phyloP scores from a whole-genome alignment of 1,139 yeast genomes.

The Ogataea hybrid region DNA sequence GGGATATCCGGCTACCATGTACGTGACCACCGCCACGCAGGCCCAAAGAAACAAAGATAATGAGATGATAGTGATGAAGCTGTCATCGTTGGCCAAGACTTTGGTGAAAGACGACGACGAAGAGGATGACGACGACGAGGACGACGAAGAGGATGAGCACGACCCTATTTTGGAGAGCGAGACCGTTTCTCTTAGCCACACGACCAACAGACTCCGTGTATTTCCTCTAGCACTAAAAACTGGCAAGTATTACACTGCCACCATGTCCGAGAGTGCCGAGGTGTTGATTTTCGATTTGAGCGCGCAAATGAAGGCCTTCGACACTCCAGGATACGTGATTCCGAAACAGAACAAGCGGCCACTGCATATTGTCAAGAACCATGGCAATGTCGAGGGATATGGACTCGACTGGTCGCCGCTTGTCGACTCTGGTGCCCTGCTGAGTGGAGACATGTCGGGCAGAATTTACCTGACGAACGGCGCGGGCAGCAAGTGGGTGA shows the following conservation, averaged over 20 bases:
- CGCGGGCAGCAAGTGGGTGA: constrained; percentile 77
- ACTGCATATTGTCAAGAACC: constrained; percentile 76
- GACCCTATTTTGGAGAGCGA: constrained; percentile 92
- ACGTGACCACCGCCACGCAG: constrained; percentile 90
- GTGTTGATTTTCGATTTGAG: constrained; percentile 80
- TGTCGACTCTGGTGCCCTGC: constrained; percentile 71
- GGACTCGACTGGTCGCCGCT: constrained; percentile 97
- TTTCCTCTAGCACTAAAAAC: constrained; percentile 76
- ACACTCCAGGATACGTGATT: constrained; percentile 79
- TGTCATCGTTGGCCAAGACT: constrained; percentile 81
- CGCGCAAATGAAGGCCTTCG: constrained; percentile 79
- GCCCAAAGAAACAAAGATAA: constrained; percentile 86
- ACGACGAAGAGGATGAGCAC: constrained; percentile 61
- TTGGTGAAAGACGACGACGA: constrained; percentile 76
- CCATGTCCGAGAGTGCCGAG: constrained; percentile 90
- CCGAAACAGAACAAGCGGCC: constrained; percentile 82
- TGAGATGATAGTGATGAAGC: constrained; percentile 79
- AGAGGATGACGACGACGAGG: constrained; percentile 66
- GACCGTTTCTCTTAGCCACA: constrained; percentile 68
- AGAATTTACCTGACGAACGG: constrained; percentile 76
- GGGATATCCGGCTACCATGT: constrained; percentile 83
- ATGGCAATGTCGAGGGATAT: constrained; percentile 96
- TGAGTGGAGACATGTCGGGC: constrained; percentile 90
- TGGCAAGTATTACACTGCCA: constrained; percentile 83
- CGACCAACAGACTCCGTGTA: constrained; percentile 87